phyloP scores from a whole-genome alignment of 371 early-diverging fungal species.

The Circinella minor region DNA sequence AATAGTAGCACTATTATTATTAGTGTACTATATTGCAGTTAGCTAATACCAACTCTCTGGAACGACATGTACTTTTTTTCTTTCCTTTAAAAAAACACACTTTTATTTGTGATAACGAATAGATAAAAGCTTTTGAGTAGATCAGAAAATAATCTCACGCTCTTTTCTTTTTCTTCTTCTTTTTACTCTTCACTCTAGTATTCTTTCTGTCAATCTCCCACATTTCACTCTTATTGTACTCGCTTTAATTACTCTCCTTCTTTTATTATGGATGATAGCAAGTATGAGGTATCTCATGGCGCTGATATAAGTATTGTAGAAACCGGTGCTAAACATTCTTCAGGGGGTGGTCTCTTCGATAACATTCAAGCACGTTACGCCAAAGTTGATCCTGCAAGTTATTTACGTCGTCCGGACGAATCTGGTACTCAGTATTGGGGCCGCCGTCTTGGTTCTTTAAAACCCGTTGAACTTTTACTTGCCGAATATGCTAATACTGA shows the following conservation, averaged over 20 bases:
- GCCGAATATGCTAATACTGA: slow-evolving; percentile 52
- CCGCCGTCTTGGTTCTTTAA: slow-evolving; percentile 55
- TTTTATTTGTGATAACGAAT: not conserved
- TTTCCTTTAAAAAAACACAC: not conserved
- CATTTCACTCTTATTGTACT: no score
- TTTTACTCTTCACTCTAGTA: not conserved
- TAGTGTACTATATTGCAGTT: no score
- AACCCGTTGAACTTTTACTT: slow-evolving; percentile 56
- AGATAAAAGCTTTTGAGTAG: slow-evolving; percentile 5
- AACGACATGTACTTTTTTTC: no score
- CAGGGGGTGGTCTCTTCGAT: not conserved
- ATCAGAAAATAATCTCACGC: slow-evolving; percentile 10
- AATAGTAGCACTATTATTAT: not conserved
- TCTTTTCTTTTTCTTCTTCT: not conserved
- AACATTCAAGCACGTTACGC: slow-evolving; percentile 20
- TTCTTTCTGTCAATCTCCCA: not conserved
- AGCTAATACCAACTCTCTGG: no score
- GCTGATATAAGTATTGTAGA: not conserved
- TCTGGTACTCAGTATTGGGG: slow-evolving; percentile 38
- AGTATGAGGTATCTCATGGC: not conserved
- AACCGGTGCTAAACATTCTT: not conserved
- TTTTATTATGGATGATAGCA: slow-evolving; percentile 7
- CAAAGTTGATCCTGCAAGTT: slow-evolving; percentile 39
- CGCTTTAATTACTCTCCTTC: no score
- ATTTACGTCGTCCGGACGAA: slow-evolving; percentile 49